Conservation (phyloP, 495 filamentous ascomycete species). For the Geopyxis carbonaria region DNA sequence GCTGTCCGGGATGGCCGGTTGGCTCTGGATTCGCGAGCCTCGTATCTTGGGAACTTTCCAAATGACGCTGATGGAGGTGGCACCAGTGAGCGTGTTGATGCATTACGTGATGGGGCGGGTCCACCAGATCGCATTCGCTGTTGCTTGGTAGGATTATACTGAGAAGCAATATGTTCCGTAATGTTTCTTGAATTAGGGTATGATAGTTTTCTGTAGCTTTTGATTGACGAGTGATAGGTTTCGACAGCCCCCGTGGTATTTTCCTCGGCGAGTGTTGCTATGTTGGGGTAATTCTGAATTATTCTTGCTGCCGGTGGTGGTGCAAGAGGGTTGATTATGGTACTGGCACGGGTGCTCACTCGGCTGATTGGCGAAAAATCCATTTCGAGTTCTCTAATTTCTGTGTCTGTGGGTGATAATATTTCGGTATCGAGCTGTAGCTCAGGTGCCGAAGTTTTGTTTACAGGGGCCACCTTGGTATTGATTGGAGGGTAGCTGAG, state of each 20-base stretch:
- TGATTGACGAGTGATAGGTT: too few relatives aligned
- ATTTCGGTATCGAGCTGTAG: conserved; percentile 8
- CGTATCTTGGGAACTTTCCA: too few relatives aligned
- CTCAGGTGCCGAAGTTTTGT: background rate
- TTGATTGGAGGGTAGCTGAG: conserved; percentile 4
- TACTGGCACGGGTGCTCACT: background rate
- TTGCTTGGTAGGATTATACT: conserved; percentile 13
- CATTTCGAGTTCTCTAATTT: conserved; percentile 17
- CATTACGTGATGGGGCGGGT: too few relatives aligned
- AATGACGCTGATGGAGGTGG: too few relatives aligned
- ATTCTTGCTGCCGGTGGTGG: background rate
- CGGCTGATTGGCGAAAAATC: conserved; percentile 2
- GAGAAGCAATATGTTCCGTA: conserved; percentile 14
- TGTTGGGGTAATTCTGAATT: conserved; percentile 1
- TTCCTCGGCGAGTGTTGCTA: background rate
- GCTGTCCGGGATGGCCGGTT: too few relatives aligned
- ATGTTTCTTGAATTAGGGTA: too few relatives aligned
- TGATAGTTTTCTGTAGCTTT: too few relatives aligned
- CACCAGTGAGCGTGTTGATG: too few relatives aligned
- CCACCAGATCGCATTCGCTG: conserved; percentile 4
- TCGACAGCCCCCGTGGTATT: too few relatives aligned
- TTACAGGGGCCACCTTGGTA: conserved; percentile 1
- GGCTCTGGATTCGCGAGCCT: too few relatives aligned
- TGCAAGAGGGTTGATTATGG: background rate
- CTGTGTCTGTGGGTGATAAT: conserved; percentile 10